Percentiles rank a stretch among this genome's conserved stretches.
Conservation (phyloP, 345 rosid genomes). For the Sapria himalayana region DNA sequence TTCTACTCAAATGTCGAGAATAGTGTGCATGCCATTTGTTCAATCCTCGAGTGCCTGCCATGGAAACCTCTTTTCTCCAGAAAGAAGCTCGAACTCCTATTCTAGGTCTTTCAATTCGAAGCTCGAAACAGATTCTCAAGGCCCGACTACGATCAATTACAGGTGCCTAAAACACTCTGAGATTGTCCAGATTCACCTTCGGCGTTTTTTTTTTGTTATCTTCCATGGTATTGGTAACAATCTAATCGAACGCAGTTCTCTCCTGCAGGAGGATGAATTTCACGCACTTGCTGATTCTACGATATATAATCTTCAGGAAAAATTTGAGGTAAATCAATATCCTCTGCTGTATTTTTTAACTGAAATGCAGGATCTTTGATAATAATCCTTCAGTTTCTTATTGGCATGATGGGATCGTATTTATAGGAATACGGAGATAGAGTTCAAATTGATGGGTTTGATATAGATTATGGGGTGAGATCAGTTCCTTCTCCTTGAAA, state of each 20-base stretch:
- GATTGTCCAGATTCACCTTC: background rate
- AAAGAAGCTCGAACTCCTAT: background rate
- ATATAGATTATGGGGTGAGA: constrained; percentile 82
- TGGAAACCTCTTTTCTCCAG: no score
- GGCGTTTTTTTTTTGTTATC: background rate
- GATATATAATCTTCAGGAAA: constrained; percentile 58
- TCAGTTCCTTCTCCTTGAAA: background rate
- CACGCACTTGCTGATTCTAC: constrained; percentile 56
- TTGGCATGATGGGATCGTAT: no score
- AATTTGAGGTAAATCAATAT: constrained; percentile 34
- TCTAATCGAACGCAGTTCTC: constrained; percentile 32
- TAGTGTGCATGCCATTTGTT: no score
- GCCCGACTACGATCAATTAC: constrained; percentile 35
- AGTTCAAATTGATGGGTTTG: constrained; percentile 66
- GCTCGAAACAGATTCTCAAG: constrained; percentile 12
- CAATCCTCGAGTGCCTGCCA: no score
- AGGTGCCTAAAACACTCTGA: constrained; percentile 11
- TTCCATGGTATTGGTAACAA: constrained; percentile 5
- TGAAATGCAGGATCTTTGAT: background rate
- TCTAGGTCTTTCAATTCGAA: constrained; percentile 33
- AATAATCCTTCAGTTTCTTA: background rate
- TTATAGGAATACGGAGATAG: constrained; percentile 83
- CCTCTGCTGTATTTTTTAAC: background rate
- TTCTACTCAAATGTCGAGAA: no score
- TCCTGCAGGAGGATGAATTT: constrained; percentile 75